Conservation (phyloP, 371 early-diverging fungal species). For the Mucor sp. region DNA sequence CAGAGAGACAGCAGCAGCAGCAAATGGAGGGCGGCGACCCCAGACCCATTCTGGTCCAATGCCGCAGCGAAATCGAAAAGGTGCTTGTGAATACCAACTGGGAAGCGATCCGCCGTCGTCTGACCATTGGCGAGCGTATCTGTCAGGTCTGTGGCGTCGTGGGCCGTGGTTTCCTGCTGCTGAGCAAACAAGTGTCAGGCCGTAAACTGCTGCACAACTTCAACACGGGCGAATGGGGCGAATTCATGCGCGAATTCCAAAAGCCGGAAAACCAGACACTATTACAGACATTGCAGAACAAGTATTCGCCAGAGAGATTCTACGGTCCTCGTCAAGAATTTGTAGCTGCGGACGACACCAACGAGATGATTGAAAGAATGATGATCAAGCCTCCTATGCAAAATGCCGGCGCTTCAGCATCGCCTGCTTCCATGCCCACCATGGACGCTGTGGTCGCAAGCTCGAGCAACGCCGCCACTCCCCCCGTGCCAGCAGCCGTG, state of each 20-base stretch:
- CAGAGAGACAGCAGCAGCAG: conserved; percentile 35
- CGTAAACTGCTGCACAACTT: conserved; percentile 55
- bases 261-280: conserved; percentile 38
- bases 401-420: neutral
- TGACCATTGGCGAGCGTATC: conserved; percentile 56
- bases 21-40: conserved; percentile 32
- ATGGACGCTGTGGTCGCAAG: neutral
- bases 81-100: conserved; percentile 51
- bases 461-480: neutral
- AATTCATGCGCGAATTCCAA: conserved; percentile 49
- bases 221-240: conserved; percentile 51
- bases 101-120: conserved; percentile 54
- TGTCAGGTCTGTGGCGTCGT: conserved; percentile 42
- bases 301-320: conserved; percentile 40
- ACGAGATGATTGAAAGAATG: neutral
- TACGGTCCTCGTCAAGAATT: conserved; percentile 28
- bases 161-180: conserved; percentile 47
- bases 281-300: conserved; percentile 40
- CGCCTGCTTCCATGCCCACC: neutral
- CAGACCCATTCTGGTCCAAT: conserved; percentile 41
- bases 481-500: neutral
- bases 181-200: conserved; percentile 52
- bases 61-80: conserved; percentile 51
- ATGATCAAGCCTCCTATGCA: neutral
- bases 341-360: neutral